phyloP scores from a whole-genome alignment of 331 rosid genomes.

The Arachis monticola region DNA sequence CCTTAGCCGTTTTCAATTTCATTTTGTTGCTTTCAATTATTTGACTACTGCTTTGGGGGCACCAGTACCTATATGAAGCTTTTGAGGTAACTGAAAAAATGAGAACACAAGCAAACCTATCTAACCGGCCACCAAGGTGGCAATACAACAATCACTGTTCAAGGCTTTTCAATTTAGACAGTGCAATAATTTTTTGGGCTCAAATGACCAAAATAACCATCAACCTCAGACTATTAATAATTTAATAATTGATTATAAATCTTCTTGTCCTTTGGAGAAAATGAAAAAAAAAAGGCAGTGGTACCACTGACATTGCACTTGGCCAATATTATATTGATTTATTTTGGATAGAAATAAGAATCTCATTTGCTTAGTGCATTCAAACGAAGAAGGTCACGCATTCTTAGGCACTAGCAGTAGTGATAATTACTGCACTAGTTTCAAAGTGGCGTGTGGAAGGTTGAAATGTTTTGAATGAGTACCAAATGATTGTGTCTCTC shows the following conservation, averaged over 20 bases:
- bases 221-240: constrained; percentile 3
- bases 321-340: constrained; percentile 9
- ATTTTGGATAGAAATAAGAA: constrained; percentile 17
- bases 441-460: constrained; percentile 32
- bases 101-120: constrained; percentile 18
- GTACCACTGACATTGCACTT: constrained; percentile 35
- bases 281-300: constrained; percentile 21
- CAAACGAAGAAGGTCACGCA: constrained; percentile 16
- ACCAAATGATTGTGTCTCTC: background rate
- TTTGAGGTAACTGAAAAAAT: constrained; percentile 34
- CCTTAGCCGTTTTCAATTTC: constrained; percentile 22
- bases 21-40: constrained; percentile 36
- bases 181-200: background rate
- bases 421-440: constrained; percentile 8
- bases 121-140: constrained; percentile 36
- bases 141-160: constrained; percentile 26
- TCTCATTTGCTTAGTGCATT: constrained; percentile 45
- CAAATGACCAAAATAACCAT: constrained; percentile 45
- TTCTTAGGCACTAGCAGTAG: constrained; percentile 11
- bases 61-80: constrained; percentile 30
- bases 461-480: constrained; percentile 21
- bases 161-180: constrained; percentile 19
- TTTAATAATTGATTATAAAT: background rate
- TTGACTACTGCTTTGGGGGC: constrained; percentile 40
- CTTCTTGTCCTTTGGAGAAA: constrained; percentile 12